A percentile compares a stretch with the other conserved stretches of the same genome.
These are phyloP conservation scores for Sporothrix brasiliensis DNA, from an alignment of 2,329 filamentous ascomycete genomes.

Conservation along the genomic window DNA sequence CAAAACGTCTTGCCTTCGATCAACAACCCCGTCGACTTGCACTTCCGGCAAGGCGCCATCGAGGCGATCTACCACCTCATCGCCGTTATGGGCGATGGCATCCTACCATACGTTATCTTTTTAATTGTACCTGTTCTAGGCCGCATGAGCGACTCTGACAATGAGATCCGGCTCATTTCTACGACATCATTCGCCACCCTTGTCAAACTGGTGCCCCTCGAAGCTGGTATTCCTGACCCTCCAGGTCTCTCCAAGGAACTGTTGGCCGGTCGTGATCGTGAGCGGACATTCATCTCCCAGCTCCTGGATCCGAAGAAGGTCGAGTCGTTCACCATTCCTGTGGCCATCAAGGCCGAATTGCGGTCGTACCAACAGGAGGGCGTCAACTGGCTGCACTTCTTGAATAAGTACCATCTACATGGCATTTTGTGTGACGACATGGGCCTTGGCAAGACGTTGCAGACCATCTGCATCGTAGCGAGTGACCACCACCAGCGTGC, in stretches of 20 bases:
- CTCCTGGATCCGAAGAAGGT: conserved; percentile 97
- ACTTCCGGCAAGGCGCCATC: conserved; percentile 88
- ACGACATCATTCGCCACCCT: conserved; percentile 97
- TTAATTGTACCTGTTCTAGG: conserved; percentile 95
- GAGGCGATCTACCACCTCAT: conserved; percentile 97
- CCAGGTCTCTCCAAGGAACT: conserved; percentile 88
- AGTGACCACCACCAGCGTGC: conserved; percentile 94
- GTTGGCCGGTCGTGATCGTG: conserved; percentile 85
- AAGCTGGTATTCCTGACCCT: conserved; percentile 95
- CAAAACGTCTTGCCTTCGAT: conserved; percentile 91
- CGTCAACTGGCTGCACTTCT: conserved; percentile 97
- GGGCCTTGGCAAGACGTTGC: conserved; percentile 96
- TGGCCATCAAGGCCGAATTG: conserved; percentile 94
- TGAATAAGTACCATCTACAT: conserved; percentile 97
- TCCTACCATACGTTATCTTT: conserved; percentile 97
- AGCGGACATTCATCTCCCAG: conserved; percentile 94
- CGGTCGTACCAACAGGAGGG: conserved; percentile 98
- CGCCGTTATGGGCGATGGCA: conserved; percentile 95
- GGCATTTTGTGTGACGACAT: conserved; percentile 99
- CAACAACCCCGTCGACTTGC: conserved; percentile 84
- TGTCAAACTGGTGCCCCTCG: conserved; percentile 93
- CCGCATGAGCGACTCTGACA: conserved; percentile 97
- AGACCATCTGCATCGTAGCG: conserved; percentile 96
- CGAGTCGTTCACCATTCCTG: conserved; percentile 88
- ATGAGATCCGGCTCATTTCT: conserved; percentile 89